These are phyloP conservation scores for Colletotrichum tropicale DNA, from an alignment of 2,329 filamentous ascomycete genomes.

Conservation along the genomic window DNA sequence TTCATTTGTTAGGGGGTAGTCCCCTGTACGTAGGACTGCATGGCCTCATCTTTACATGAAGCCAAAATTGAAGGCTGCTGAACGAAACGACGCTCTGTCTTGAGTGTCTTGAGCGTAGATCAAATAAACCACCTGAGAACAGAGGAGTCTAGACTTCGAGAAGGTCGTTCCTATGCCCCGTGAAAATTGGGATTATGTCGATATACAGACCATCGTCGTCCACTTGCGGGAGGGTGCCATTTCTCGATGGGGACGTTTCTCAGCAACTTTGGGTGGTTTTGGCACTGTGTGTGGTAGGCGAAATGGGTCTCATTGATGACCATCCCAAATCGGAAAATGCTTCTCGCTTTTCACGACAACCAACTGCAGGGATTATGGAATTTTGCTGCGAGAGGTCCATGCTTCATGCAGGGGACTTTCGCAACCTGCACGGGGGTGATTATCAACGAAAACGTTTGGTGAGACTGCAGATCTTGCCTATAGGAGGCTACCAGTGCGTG, in stretches of 20 bases:
- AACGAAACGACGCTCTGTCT: background rate
- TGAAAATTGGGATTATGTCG: background rate
- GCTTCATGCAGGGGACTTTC: background rate
- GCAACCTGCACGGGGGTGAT: background rate
- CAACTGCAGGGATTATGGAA: background rate
- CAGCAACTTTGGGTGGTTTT: background rate
- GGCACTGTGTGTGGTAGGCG: accelerated
- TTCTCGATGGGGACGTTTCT: background rate
- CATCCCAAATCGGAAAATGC: background rate
- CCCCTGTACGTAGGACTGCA: background rate
- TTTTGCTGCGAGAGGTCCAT: background rate
- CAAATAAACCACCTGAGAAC: background rate
- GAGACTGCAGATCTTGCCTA: background rate
- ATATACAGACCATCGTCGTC: background rate
- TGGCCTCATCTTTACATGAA: background rate
- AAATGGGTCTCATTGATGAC: background rate
- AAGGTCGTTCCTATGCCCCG: background rate
- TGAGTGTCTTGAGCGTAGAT: background rate
- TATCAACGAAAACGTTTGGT: background rate
- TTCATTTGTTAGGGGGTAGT: background rate
- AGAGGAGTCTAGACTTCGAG: background rate
- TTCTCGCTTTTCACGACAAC: background rate
- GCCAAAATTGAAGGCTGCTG: background rate
- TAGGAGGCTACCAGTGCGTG: background rate
- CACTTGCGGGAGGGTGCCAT: background rate